Evolutionary conservation across 768 basidiomycete species (phyloP), one percentile per base, ranked within the genome.

Genomic region (Megacollybia marginata): DNA sequence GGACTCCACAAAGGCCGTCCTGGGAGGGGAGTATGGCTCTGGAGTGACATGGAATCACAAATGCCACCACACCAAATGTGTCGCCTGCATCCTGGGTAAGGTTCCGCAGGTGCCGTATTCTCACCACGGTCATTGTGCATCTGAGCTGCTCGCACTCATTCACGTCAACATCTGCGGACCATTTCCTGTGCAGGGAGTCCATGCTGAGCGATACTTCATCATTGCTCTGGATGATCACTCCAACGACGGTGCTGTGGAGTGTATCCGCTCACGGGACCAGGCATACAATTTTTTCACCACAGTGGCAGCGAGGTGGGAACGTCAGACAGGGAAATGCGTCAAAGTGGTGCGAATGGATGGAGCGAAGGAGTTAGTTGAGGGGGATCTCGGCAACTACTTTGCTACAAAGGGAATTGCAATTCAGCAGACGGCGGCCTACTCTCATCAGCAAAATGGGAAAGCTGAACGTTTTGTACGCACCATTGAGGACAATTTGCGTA

Each of bases 391-490:
- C 10, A 44, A 44, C 11, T 11, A 13, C 11, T 20, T 44, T 44
- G 43, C 9, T 13, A 19, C 10, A 13, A 10, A 20, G 11, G 43
- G 43, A 10, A 44, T 44, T 19, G 10, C 35, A 36, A n/a, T n/a
- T n/a, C n/a, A n/a, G n/a, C n/a, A n/a, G n/a, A n/a, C n/a, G n/a
- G n/a, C n/a, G n/a, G n/a, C n/a, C n/a, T n/a, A n/a, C n/a, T n/a
- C n/a, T n/a, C n/a, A n/a, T n/a, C n/a, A n/a, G n/a, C n/a, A n/a
- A 36, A 36, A 36, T 16, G 16, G 35, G 35, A 44, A 44, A 19
- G 19, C 10, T 19, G 43, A 70, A 43, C 50, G 60, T 0, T 63
- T 59, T 36, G 60, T 69, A 12, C 46, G 58, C 0, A 66, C 61
- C 0, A 51, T n/a, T n/a, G n/a, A n/a, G n/a, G n/a, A n/a, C n/a